Percentiles rank a stretch among this genome's conserved stretches.
phyloP scores from a whole-genome alignment of 768 basidiomycete species.

The Pisolithus marmoratus region DNA sequence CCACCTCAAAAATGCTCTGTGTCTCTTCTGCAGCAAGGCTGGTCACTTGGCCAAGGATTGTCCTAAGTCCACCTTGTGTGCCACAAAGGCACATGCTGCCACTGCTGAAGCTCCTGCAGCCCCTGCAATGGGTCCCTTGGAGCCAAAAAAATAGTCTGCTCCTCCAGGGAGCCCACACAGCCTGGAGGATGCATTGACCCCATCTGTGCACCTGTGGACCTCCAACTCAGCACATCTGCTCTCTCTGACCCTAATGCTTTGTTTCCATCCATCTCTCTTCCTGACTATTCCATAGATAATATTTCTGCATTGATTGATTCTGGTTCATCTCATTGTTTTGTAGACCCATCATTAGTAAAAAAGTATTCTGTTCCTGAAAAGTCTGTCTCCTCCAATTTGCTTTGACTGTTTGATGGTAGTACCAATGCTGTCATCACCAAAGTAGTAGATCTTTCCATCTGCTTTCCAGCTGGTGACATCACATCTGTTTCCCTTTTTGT shows the following conservation, averaged over 20 bases:
- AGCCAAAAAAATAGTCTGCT: conserved; percentile 6
- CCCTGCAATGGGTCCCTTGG: too few relatives aligned
- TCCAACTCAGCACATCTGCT: conserved; percentile 2
- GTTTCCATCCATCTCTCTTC: background rate
- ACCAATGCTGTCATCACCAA: background rate
- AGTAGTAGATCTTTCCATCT: background rate
- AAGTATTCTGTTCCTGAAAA: background rate
- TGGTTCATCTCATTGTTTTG: too few relatives aligned
- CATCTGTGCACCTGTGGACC: too few relatives aligned
- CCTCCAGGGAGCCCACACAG: background rate
- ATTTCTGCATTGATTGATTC: background rate
- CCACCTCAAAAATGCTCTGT: too few relatives aligned
- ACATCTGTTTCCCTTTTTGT: background rate
- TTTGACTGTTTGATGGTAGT: background rate
- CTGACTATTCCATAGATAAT: background rate
- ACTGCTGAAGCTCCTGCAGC: too few relatives aligned
- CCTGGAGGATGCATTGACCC: background rate
- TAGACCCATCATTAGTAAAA: too few relatives aligned
- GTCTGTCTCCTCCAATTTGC: background rate
- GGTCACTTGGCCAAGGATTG: too few relatives aligned
- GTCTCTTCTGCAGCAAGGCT: too few relatives aligned
- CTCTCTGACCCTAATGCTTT: conserved; percentile 1
- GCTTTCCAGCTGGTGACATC: background rate
- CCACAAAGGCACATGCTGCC: too few relatives aligned
- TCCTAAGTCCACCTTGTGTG: too few relatives aligned